A percentile compares a stretch with the other conserved stretches of the same genome.
Conservation (phyloP, 208 protist genomes). For the Borovskyia barvae region DNA sequence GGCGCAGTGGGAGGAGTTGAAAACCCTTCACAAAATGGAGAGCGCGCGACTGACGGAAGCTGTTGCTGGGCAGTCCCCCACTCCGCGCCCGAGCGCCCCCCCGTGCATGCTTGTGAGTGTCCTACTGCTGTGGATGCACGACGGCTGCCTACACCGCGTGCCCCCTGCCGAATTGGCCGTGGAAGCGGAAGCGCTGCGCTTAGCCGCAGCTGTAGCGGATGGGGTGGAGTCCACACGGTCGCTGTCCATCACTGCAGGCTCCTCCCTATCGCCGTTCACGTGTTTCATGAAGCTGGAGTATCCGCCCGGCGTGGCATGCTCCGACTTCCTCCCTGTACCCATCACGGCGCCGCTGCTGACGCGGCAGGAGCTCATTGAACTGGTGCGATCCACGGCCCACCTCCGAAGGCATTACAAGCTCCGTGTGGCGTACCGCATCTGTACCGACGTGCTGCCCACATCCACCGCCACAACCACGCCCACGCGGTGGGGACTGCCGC, state of each 20-base stretch:
- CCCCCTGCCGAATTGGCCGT: constrained; percentile 8
- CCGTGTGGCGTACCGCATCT: constrained; percentile 47
- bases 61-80: background rate
- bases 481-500: constrained; percentile 7
- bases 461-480: constrained; percentile 1
- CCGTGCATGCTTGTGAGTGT: constrained; percentile 10
- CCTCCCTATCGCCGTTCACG: constrained; percentile 11
- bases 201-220: no score
- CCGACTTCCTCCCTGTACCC: constrained; percentile 14
- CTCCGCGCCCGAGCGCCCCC: no score
- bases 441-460: background rate
- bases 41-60: background rate
- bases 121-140: constrained; percentile 18
- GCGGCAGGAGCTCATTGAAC: constrained; percentile 30
- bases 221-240: background rate
- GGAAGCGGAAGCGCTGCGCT: background rate
- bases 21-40: constrained; percentile 8
- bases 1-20: constrained; percentile 24
- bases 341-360: constrained; percentile 30
- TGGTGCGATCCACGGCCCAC: constrained; percentile 24
- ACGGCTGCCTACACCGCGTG: constrained; percentile 3
- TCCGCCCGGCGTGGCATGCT: constrained; percentile 15
- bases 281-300: constrained; percentile 15
- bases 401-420: constrained; percentile 22
- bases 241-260: background rate